Conservation (phyloP, 1,284 basidiomycete genomes). For the Erythrobasidium hasegawianum region DNA sequence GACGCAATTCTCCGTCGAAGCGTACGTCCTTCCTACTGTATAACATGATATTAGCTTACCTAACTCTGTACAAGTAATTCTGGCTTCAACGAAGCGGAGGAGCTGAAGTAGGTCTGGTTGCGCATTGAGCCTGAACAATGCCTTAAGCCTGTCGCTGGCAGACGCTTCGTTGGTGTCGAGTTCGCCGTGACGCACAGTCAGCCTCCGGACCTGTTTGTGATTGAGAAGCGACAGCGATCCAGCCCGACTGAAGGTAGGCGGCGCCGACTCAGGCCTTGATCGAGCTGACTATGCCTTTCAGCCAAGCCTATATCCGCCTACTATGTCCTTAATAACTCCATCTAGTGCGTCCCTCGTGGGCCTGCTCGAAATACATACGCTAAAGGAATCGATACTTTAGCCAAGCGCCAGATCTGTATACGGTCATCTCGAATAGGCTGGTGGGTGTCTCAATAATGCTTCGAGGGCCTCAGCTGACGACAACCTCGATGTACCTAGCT, state of each 20-base stretch:
- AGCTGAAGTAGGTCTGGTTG: constrained; percentile 62
- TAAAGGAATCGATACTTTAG: background rate
- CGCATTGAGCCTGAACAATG: background rate
- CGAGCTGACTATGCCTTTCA: constrained; percentile 45
- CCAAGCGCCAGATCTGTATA: constrained; percentile 76
- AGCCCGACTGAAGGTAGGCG: constrained; percentile 32
- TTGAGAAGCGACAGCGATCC: constrained; percentile 72
- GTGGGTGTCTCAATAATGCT: constrained; percentile 52
- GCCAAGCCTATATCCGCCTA: constrained; percentile 74
- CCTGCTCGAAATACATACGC: background rate
- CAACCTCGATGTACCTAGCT: background rate
- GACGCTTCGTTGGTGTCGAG: constrained; percentile 76
- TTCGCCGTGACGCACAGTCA: constrained; percentile 73
- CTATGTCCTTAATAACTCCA: constrained; percentile 76
- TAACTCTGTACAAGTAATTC: background rate
- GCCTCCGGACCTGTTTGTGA: constrained; percentile 73
- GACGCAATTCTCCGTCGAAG: constrained; percentile 53
- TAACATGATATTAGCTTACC: background rate
- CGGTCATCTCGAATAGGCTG: constrained; percentile 71
- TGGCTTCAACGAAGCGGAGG: constrained; percentile 67
- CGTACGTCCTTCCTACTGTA: background rate
- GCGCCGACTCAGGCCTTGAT: background rate
- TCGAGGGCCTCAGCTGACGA: background rate
- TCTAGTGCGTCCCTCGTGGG: constrained; percentile 54
- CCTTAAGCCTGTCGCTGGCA: constrained; percentile 46